Evolutionary conservation across 2,329 filamentous ascomycete species (phyloP).

Genomic region (Zopfia rhizophila): DNA sequence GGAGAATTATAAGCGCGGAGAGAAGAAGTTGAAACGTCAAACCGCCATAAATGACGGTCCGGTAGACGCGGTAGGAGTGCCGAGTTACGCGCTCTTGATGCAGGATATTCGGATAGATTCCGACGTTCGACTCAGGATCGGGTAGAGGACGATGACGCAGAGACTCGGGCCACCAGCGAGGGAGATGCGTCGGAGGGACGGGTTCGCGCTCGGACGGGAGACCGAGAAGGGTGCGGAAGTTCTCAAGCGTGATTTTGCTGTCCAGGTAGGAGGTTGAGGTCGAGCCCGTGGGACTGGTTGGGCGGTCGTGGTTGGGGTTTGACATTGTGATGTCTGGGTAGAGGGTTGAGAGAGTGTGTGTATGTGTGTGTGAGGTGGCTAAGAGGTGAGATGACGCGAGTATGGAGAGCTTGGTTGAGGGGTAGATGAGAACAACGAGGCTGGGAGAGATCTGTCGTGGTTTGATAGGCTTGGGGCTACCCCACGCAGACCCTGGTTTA

Average conservation of each 20-base stretch:
- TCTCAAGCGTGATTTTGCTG: constrained; percentile 23
- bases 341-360: neutral
- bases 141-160: constrained; percentile 12
- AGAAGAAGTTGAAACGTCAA: constrained; percentile 46
- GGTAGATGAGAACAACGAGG: too few species aligned
- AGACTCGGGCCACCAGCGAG: constrained; percentile 21
- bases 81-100: constrained; percentile 17
- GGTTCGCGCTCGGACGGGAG: constrained; percentile 17
- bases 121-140: constrained; percentile 24
- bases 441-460: too few species aligned
- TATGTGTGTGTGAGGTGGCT: neutral
- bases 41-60: constrained; percentile 38
- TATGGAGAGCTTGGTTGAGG: neutral
- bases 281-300: constrained; percentile 1
- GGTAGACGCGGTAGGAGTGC: constrained; percentile 38
- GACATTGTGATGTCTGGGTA: constrained; percentile 1
- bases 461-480: constrained; percentile 12
- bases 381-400: neutral
- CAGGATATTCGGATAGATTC: constrained; percentile 27
- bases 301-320: constrained; percentile 1
- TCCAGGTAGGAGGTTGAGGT: constrained; percentile 20
- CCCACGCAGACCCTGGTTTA: constrained; percentile 4
- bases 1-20: constrained; percentile 48
- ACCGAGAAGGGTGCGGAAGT: constrained; percentile 27
- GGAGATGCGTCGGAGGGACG: constrained; percentile 9